Percentiles rank a stretch among this genome's conserved stretches.
Conservation (phyloP, 495 filamentous ascomycete genomes). For the Podospora anserina region DNA sequence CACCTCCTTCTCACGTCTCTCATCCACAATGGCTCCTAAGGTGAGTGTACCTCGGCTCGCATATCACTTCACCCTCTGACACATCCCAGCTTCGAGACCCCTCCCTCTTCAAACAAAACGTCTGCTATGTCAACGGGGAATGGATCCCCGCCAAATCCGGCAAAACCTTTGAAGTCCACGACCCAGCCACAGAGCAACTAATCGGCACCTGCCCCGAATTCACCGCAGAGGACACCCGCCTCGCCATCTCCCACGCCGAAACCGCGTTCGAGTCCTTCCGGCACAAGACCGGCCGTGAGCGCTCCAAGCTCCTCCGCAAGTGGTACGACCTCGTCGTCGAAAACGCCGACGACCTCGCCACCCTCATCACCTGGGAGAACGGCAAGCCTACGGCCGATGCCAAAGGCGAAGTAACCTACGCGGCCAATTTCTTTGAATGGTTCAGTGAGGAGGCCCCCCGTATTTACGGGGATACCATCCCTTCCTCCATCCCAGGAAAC, state of each 20-base stretch:
- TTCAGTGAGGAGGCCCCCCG: conserved; percentile 75
- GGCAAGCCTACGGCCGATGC: conserved; percentile 73
- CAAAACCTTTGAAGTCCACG: conserved; percentile 76
- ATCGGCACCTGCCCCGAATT: conserved; percentile 87
- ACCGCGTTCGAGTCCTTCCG: conserved; percentile 75
- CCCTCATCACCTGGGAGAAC: conserved; percentile 83
- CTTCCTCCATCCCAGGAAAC: conserved; percentile 63
- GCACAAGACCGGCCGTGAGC: conserved; percentile 70
- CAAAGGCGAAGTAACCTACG: conserved; percentile 68
- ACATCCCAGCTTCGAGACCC: conserved; percentile 68
- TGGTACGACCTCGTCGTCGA: conserved; percentile 91
- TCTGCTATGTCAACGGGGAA: conserved; percentile 81
- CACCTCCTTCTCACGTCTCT: conserved; percentile 31
- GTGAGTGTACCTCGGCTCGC: conserved; percentile 21
- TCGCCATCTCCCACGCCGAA: conserved; percentile 72
- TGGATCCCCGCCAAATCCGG: conserved; percentile 73
- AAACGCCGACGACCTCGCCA: conserved; percentile 83
- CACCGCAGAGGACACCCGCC: conserved; percentile 66
- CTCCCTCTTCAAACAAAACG: conserved; percentile 72
- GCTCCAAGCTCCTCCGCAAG: conserved; percentile 75
- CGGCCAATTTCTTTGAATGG: conserved; percentile 79
- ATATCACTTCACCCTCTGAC: background rate
- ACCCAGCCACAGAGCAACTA: conserved; percentile 73
- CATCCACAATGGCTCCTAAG: conserved; percentile 47
- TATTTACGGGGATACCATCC: conserved; percentile 73